Base-by-base conservation (phyloP, 1,139 yeast genomes). In the Geotrichum macrosporum region DNA sequence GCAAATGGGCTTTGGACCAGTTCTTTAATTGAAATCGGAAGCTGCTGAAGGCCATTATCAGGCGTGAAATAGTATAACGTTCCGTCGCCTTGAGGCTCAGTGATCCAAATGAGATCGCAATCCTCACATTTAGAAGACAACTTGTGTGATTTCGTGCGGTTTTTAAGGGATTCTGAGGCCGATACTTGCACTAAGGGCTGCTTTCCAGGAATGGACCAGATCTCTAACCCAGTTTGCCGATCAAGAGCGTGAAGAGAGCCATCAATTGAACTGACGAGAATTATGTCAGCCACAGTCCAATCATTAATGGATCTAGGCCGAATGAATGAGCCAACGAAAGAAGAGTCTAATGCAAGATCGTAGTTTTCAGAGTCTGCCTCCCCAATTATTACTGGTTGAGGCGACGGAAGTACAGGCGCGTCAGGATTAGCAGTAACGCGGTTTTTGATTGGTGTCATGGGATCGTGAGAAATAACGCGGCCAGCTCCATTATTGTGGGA, bases 1-100 rank as follows among this genome's bases (percentile, higher is more conserved):
- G 72, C 72, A 51, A 66, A 67, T 0, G 99, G 98, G 2, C 96
- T 84, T 56, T 85, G 84, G 0, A 92, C 89, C 53, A 92, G 70
- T 54, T 84, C 84, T 55, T 80, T 79, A 33, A 94, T 85, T 16
- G 88, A 76, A 0, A 94, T 77, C 0, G 97, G 96, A 5, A 92
- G 71, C 61, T 79, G 82, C 59, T 84, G 86, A 35, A 92, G 68
- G 0, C 97, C 97, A 33, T 68, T 72, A 35, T 76, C 77, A 9
- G 82, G 81, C n/a, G 87, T 81, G 66, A 89, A 89, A 61, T 82
- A 87, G 64, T 81, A 89, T n/a, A 92, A 70, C 0, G 81, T 71
- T 0, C 99, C 99, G 52, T 86, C 95, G 8, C 80, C 82, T 55
- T 76, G 77, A 0, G 98, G 98, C 58, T 92, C 98, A 0, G 92